Conservation (phyloP, 441 rosid genomes). For the Croton setiger region DNA sequence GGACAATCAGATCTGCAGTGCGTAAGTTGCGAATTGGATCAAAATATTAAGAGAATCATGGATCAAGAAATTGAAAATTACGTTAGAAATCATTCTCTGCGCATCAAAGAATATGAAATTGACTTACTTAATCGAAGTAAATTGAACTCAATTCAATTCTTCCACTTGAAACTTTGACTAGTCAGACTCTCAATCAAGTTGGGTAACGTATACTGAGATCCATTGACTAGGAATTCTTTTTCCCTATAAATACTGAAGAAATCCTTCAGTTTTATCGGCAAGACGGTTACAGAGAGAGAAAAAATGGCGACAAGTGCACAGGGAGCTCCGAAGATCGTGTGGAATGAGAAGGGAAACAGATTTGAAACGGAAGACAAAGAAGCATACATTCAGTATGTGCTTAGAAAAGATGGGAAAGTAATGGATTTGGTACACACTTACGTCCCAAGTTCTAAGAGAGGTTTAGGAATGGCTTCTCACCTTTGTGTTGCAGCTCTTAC, state of each 20-base stretch:
- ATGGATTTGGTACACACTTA: conserved; percentile 73
- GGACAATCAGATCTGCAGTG: too few relatives aligned
- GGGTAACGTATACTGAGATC: neutral
- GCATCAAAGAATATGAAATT: neutral
- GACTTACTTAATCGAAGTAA: neutral
- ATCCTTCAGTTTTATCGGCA: too few relatives aligned
- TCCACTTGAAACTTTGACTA: neutral
- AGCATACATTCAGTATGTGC: conserved; percentile 60
- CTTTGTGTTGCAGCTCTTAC: conserved; percentile 65
- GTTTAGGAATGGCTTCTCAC: conserved; percentile 69
- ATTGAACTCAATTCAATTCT: too few relatives aligned
- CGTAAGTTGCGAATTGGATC: too few relatives aligned
- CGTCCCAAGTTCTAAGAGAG: conserved; percentile 69
- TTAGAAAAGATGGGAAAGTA: conserved; percentile 41
- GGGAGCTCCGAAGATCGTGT: conserved; percentile 43
- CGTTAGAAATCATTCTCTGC: too few relatives aligned
- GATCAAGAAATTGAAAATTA: too few relatives aligned
- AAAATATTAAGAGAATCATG: too few relatives aligned
- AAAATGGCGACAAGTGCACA: conserved; percentile 17
- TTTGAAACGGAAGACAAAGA: conserved; percentile 79
- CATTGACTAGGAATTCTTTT: neutral
- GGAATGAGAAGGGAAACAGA: conserved; percentile 49
- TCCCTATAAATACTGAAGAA: neutral
- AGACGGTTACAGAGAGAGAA: neutral
- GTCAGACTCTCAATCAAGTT: neutral